Base-by-base conservation (phyloP, 768 basidiomycete species). In the Cubamyces sp. region DNA sequence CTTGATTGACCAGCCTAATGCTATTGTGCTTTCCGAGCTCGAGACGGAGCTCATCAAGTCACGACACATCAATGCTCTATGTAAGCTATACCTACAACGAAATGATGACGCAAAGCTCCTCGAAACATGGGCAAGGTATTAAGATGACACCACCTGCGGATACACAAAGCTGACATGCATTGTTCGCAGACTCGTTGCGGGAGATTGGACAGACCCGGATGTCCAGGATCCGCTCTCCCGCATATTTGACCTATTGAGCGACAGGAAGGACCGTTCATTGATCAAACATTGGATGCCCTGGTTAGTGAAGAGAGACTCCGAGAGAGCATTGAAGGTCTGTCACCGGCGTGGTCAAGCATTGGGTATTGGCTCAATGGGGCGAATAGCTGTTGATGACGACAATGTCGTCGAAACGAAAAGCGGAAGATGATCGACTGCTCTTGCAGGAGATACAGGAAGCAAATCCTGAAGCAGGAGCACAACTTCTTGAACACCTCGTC, bases 401-500 rank as follows among this genome's bases (percentile, higher is more conserved):
- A 50, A 81, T 85, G 50, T 65, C 79, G 5, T 77, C 80, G 1
- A 89, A 87, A 70, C 82, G 85, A 43, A 82, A 80, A 64, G 76
- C 82, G 3, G 83, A 83, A 53, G 90, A 93, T 51, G 90, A 94
- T 59, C 68, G 82, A 4, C 70, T 74, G 0, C 71, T 88, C 57
- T 72, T 91, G 39, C 75, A 82, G 45, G 82, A 87, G 61, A 81
- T 92, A 18, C 75, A 80, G 25, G 76, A 79, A 14, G 82, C 85
- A 16, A 85, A 82, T 70, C 72, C 82, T n/a, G 75, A 73, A 7
- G 90, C 88, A 19, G 92, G 85, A 2, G 78, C 81, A 39, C 83
- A 84, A 64, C 96, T 87, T 71, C 77, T 97, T 3, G 94, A 96
- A 69, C 86, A 93, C 73, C 76, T 96, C 1, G 86, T 96, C 2